A percentile compares a stretch with the other conserved stretches of the same genome.
Conservation (phyloP, 1,139 yeast genomes). For the Scheffersomyces insectosa region DNA sequence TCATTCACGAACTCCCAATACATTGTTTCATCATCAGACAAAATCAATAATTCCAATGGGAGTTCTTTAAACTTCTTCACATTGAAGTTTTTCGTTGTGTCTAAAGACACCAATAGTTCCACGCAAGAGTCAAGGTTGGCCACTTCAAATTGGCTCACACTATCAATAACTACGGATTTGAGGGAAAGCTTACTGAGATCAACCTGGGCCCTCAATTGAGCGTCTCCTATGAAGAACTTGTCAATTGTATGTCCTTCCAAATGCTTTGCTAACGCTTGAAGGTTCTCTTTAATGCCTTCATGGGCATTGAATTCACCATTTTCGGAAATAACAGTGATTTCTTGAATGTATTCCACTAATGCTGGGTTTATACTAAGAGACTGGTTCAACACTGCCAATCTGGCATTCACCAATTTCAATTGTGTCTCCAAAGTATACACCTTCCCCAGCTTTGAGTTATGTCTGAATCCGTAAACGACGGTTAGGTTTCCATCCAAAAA, state of each 20-base stretch:
- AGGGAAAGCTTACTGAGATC: slow-evolving; percentile 5
- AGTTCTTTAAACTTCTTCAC: not conserved
- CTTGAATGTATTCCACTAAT: slow-evolving; percentile 23
- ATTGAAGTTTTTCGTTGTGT: not conserved
- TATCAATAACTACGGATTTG: slow-evolving; percentile 13
- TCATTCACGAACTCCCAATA: slow-evolving; percentile 20
- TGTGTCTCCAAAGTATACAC: slow-evolving; percentile 12
- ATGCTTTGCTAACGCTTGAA: slow-evolving; percentile 9
- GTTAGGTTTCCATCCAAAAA: slow-evolving; percentile 26
- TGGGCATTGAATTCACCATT: slow-evolving; percentile 5
- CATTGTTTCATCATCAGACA: slow-evolving; percentile 11
- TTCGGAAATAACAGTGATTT: slow-evolving; percentile 18
- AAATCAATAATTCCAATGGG: slow-evolving; percentile 14
- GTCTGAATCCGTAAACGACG: slow-evolving; percentile 25
- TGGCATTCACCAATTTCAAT: slow-evolving; percentile 28
- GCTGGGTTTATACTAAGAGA: slow-evolving; percentile 30
- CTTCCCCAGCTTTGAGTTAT: slow-evolving; percentile 7
- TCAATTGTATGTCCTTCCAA: slow-evolving; percentile 9
- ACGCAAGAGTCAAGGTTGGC: not conserved
- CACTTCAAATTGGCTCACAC: not conserved
- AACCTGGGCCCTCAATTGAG: slow-evolving; percentile 11
- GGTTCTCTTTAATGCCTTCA: slow-evolving; percentile 6
- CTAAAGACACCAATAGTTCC: not conserved
- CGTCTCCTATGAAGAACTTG: slow-evolving; percentile 16
- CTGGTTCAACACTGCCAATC: slow-evolving; percentile 26